Evolutionary conservation across 257 asterid genomes (phyloP), one percentile per base, ranked within the genome.

Genomic region (Solanum piurae): DNA sequence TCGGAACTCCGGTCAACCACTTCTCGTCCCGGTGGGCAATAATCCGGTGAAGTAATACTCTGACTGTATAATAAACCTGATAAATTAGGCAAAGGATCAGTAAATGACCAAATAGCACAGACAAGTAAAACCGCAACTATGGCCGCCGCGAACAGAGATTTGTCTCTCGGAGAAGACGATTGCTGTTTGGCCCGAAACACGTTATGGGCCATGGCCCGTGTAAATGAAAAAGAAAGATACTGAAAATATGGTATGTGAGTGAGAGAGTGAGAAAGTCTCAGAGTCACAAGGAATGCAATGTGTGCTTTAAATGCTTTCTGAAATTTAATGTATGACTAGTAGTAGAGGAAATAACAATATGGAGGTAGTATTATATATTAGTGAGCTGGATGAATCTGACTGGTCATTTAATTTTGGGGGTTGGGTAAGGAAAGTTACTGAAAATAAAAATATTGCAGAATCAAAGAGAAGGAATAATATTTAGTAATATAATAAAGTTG

Each of bases 11-110:
- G 80, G 89, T 91, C 77, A 6, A 86, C 68, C 74, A 83, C 77
- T 13, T 44, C 83, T 31, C 82, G 21, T 18, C 68, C 66, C 25
- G 80, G 64, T 0, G 87, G 49, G 86, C 68, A 80, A 46, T 80
- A 80, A 5, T 29, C 85, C 6, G 85, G 85, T 5, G 85, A 46
- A 29, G 27, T 80, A 44, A 86, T 55, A 23, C 72, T 62, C 1
- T 85, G 88, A 10, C 36, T 73, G 83, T 91, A 86, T 12, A 90
- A 33, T 2, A 87, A 76, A 87, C 87, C 62, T 40, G 96, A 86
- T 14, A 91, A 91, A 46, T 29, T 73, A 6, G 93, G 93, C 87
- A 90, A 93, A 4, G 94, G 91, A 64, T 90, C 90, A 9, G 88
- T 85, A 27, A 90, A 85, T 12, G 90, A 86, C 92, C 93, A 92